Evolutionary conservation across 257 asterid species (phyloP).

Genomic region (Capsicum rhomboideum): DNA sequence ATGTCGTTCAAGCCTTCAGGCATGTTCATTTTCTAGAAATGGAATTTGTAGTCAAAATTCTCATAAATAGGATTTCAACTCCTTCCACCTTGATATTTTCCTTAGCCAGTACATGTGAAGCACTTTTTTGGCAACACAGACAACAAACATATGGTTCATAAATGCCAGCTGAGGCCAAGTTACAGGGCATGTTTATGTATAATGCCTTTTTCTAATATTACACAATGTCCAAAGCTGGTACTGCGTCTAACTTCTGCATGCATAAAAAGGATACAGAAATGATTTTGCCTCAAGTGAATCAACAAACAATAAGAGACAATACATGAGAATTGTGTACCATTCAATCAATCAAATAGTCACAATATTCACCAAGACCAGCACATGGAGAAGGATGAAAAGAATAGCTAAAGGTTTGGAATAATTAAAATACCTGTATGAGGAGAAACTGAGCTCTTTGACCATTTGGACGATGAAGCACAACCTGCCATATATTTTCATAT

Average conservation of each 20-base stretch:
- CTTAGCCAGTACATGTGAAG: too few species aligned
- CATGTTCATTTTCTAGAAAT: too few species aligned
- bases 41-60: too few species aligned
- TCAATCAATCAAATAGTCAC: not conserved
- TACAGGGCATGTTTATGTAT: too few species aligned
- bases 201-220: not conserved
- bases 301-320: not conserved
- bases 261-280: not conserved
- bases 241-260: not conserved
- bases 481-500: conserved; percentile 65
- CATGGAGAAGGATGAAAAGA: not conserved
- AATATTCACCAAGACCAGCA: not conserved
- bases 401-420: not conserved
- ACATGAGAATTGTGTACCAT: not conserved
- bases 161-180: too few species aligned
- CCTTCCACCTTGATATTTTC: not conserved
- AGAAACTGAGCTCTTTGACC: conserved; percentile 27
- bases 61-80: too few species aligned
- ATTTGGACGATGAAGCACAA: conserved; percentile 32
- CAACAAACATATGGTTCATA: not conserved
- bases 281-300: not conserved
- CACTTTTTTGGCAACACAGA: too few species aligned
- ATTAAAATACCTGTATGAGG: conserved; percentile 60
- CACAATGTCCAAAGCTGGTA: not conserved
- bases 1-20: too few species aligned